Base-by-base conservation (phyloP, 768 basidiomycete genomes). In the Psilocybe sp. region DNA sequence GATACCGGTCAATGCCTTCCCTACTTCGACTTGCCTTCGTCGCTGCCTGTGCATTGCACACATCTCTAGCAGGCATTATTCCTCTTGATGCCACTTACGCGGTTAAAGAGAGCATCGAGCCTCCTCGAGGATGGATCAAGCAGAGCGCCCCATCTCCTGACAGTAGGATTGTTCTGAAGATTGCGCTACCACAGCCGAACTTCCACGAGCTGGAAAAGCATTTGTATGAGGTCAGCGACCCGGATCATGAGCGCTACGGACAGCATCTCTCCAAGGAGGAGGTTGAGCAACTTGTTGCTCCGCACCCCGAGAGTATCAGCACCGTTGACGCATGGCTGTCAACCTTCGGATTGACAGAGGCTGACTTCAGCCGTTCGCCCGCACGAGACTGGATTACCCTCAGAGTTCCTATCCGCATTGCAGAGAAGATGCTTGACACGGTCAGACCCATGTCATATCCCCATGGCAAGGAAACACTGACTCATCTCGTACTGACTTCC, bases 361-460 rank as follows among this genome's bases (percentile, higher is more conserved):
- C 69, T 23, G 69, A 74, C 47, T 54, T 81, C 18, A 51, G 62
- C 42, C 77, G 78, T 9, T 85, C 87, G 12, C 69, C 82, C 8
- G 84, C 81, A 0, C 68, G 74, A 18, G 87, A 89, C 55, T 90
- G 85, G 88, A 67, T 89, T 9, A 80, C 75, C 1, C 58, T 87
- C 46, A 75, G 59, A n/a, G 68, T 88, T 13, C 78, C 85, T 0
- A 73, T 89, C 23, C 49, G 65, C 34, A 54, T 79, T 14, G 85
- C 78, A 0, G 87, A 89, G 62, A 67, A 78, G 53, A 85, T 90
- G 83, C 73, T 90, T 20, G 67, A 80, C 58, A 85, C 87, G 65
- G 64, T 66, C 46, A 54, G 55, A 42, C 23, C 42, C 43, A 33
- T 14, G 3, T 12, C 40, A 10, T 13, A 16, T 28, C 45, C n/a